Evolutionary conservation across 2,329 filamentous ascomycete genomes (phyloP).

Genomic region (Emergomyces pasteurianus): DNA sequence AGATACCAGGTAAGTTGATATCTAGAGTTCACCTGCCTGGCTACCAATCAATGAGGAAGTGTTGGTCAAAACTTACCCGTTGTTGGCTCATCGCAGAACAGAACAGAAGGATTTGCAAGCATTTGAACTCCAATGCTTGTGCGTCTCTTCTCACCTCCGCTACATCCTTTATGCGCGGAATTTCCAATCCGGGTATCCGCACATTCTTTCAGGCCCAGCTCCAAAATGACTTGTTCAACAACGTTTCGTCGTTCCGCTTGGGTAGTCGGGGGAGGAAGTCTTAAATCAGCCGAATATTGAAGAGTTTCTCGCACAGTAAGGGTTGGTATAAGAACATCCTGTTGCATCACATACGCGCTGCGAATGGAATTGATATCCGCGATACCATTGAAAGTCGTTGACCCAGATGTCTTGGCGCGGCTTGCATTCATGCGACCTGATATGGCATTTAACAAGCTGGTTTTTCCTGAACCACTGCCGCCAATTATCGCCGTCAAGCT

Average conservation of each 20-base stretch:
- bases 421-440: slow-evolving; percentile 54
- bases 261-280: slow-evolving; percentile 52
- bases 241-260: slow-evolving; percentile 47
- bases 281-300: slow-evolving; percentile 58
- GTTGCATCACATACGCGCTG: slow-evolving; percentile 54
- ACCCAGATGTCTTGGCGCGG: slow-evolving; percentile 41
- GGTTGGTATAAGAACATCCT: slow-evolving; percentile 61
- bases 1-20: background rate
- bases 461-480: slow-evolving; percentile 62
- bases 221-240: slow-evolving; percentile 65
- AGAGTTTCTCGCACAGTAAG: slow-evolving; percentile 66
- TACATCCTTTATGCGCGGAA: slow-evolving; percentile 60
- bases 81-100: slow-evolving; percentile 70
- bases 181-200: slow-evolving; percentile 64
- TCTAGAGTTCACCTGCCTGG: background rate
- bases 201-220: slow-evolving; percentile 65
- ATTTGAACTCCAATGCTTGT: slow-evolving; percentile 69
- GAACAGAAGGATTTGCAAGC: slow-evolving; percentile 63
- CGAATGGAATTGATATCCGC: slow-evolving; percentile 35
- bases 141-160: slow-evolving; percentile 64
- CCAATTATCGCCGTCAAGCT: slow-evolving; percentile 65
- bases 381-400: slow-evolving; percentile 49
- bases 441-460: slow-evolving; percentile 58
- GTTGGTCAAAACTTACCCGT: slow-evolving; percentile 38
- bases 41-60: background rate